Evolutionary conservation across 345 rosid genomes (phyloP), one percentile per base, ranked within the genome.

Genomic region (Eucalyptus coolabah): DNA sequence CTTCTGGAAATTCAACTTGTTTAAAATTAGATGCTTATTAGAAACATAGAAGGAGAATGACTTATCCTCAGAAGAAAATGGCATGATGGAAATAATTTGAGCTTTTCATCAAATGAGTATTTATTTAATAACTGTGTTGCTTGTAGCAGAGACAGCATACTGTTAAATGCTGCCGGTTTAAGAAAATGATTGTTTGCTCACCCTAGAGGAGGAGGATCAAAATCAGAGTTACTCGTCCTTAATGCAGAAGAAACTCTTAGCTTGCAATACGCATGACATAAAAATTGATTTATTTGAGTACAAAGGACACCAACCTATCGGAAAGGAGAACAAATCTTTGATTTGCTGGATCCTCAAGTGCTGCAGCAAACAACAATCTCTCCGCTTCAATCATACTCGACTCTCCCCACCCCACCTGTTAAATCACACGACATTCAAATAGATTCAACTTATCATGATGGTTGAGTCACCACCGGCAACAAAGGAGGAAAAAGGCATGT

Each of bases 241-340:
- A 77, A 21, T 37, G 83, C 47, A 86, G 44, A 86, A 50, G 47
- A 56, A 86, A 42, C 40, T 51, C 63, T 50, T 51, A 8, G n/a
- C 63, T 51, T n/a, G 47, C 44, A 23, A 32, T 26, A 37, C 4
- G 12, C 44, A 53, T 6, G 17, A 21, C 32, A 49, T 13, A 40
- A 47, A 88, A 56, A 90, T 18, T 21, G 40, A 80, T 40, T 34
- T 44, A 50, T 47, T 24, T 5, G 2, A n/a, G 23, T 51, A 45
- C 53, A 40, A 86, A 34, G 42, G 86, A 49, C 87, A 86, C 86
- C 32, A 32, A 98, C 99, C 99, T 98, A 91, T 98, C 99, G 85
- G 99, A 98, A 50, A 98, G 95, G 40, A 98, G 98, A 86, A 96
- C 93, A 91, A 98, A 97, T 95, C 98, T 96, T 89, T 95, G 98